Conservation (phyloP, 2,329 filamentous ascomycete genomes). For the Claviceps purpurea region DNA sequence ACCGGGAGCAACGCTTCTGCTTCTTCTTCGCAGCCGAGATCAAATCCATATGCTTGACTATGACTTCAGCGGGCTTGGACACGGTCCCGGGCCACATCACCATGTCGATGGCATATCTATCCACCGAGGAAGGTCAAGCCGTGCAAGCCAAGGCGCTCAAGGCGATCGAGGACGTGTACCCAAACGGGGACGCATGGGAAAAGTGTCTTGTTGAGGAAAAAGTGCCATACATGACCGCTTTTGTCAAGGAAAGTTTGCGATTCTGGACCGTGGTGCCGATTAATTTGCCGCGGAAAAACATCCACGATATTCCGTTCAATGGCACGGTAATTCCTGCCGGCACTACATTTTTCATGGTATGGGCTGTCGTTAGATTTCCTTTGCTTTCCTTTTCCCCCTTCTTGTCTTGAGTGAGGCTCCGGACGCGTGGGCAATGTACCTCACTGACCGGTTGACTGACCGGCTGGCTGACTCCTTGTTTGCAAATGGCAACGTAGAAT, state of each 20-base stretch:
- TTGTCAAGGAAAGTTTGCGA: slow-evolving; percentile 66
- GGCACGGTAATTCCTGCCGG: slow-evolving; percentile 56
- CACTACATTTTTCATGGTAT: slow-evolving; percentile 66
- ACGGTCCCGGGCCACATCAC: slow-evolving; percentile 70
- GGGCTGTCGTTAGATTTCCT: not conserved
- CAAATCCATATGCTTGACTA: slow-evolving; percentile 69
- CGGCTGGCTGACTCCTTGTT: not conserved
- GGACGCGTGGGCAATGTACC: not conserved
- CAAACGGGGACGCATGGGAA: slow-evolving; percentile 63
- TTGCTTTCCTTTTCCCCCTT: not conserved
- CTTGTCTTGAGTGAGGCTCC: no score
- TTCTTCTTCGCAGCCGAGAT: slow-evolving; percentile 45
- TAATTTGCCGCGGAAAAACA: slow-evolving; percentile 57
- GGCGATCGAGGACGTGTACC: slow-evolving; percentile 60
- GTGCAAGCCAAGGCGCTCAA: slow-evolving; percentile 57
- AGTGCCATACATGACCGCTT: slow-evolving; percentile 60
- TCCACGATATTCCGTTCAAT: slow-evolving; percentile 59
- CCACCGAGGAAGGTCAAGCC: slow-evolving; percentile 50
- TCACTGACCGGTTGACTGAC: not conserved
- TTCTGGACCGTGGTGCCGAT: slow-evolving; percentile 74
- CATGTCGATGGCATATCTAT: slow-evolving; percentile 65
- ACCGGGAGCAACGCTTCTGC: not conserved
- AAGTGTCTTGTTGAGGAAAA: slow-evolving; percentile 61
- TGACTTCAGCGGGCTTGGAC: slow-evolving; percentile 70
- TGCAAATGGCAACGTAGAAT: slow-evolving; percentile 31